A percentile compares a stretch with the other conserved stretches of the same genome.
phyloP scores from a whole-genome alignment of 2,329 filamentous ascomycete species.

The Huntiella savannae region DNA sequence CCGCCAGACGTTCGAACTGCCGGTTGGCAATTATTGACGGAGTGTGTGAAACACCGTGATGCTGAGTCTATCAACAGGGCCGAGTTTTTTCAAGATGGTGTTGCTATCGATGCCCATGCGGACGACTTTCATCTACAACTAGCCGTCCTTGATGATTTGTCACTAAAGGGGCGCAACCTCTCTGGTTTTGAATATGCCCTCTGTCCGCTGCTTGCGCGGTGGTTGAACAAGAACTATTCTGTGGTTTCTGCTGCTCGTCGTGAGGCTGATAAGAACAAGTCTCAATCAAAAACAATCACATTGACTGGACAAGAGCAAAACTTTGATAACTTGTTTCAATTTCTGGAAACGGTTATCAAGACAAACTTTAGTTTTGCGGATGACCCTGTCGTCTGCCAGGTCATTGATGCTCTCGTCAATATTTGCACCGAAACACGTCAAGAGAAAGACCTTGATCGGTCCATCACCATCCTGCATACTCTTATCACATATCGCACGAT shows the following conservation, averaged over 20 bases:
- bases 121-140: conserved; percentile 50
- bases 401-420: conserved; percentile 42
- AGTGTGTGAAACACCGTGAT: conserved; percentile 42
- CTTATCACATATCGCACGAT: conserved; percentile 56
- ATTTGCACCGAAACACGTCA: conserved; percentile 51
- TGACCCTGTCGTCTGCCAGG: conserved; percentile 37
- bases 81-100: conserved; percentile 40
- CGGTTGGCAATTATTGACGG: conserved; percentile 47
- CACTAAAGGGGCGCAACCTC: conserved; percentile 40
- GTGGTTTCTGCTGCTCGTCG: conserved; percentile 33
- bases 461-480: conserved; percentile 48
- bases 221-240: conserved; percentile 38
- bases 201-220: conserved; percentile 40
- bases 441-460: conserved; percentile 44
- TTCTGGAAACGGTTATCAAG: conserved; percentile 49
- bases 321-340: conserved; percentile 43
- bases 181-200: conserved; percentile 50
- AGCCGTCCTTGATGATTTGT: conserved; percentile 41
- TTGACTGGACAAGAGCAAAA: conserved; percentile 36
- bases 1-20: conserved; percentile 32
- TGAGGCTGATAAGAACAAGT: conserved; percentile 22
- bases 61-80: conserved; percentile 48
- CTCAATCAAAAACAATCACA: conserved; percentile 10
- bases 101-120: conserved; percentile 34
- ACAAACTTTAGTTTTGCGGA: conserved; percentile 54